phyloP scores from a whole-genome alignment of 345 rosid species.

The Sapria himalayana region DNA sequence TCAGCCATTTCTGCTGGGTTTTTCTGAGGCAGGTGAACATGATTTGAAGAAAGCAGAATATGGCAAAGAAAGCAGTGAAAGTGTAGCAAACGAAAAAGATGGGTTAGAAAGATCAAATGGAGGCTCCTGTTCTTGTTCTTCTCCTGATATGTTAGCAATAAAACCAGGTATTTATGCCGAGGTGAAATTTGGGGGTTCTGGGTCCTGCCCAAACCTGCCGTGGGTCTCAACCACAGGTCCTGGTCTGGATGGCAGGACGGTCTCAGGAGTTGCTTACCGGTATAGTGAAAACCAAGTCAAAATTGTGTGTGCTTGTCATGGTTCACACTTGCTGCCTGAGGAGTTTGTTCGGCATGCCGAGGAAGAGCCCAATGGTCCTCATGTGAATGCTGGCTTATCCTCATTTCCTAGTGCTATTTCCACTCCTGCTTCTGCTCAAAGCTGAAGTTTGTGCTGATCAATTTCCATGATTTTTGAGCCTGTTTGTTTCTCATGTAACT shows the following conservation, averaged over 20 bases:
- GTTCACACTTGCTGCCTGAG: constrained; percentile 75
- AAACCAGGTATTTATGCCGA: constrained; percentile 77
- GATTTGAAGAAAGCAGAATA: constrained; percentile 33
- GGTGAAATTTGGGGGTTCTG: constrained; percentile 79
- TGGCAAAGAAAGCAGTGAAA: constrained; percentile 19
- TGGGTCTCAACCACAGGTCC: constrained; percentile 88
- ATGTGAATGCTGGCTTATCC: constrained; percentile 25
- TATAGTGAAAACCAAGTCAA: constrained; percentile 50
- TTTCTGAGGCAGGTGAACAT: too few species aligned
- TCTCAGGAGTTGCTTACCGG: constrained; percentile 76
- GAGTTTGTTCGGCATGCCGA: constrained; percentile 84
- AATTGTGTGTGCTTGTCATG: constrained; percentile 96
- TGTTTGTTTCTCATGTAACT: too few species aligned
- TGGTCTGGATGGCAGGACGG: constrained; percentile 70
- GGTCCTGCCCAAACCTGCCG: constrained; percentile 65
- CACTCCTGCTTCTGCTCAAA: constrained; percentile 76
- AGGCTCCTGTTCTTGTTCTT: constrained; percentile 25
- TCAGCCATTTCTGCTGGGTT: too few species aligned
- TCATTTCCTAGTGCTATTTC: constrained; percentile 28
- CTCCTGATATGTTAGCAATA: constrained; percentile 52
- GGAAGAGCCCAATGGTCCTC: constrained; percentile 35
- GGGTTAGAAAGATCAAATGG: constrained; percentile 22
- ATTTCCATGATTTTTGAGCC: too few species aligned
- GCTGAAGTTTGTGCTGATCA: constrained; percentile 23
- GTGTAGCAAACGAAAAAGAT: constrained; percentile 19